Evolutionary conservation across 371 early-diverging fungal genomes (phyloP), one percentile per base, ranked within the genome.

Genomic region (Mortierella sp.): DNA sequence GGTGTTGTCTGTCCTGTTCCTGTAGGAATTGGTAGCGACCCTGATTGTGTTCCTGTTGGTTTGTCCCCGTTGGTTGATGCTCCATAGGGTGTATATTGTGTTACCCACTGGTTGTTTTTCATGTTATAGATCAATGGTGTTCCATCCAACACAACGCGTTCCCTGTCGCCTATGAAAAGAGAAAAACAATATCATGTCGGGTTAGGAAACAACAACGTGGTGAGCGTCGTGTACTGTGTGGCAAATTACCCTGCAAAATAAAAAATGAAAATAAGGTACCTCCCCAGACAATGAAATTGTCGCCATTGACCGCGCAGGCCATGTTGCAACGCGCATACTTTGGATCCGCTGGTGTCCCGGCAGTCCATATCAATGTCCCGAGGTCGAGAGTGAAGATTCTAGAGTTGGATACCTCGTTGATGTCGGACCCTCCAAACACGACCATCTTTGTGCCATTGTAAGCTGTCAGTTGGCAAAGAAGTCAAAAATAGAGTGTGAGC

Each of bases 381-480:
- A 61, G 8, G 64, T 61, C 37, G 8, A 61, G 21, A 16, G 34
- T 5, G 37, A 61, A 61, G 64, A 61, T 61, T 34, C 5, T 19
- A 2, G 64, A 61, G 1, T 5, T 16, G 19, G 64, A 34, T 6
- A 34, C 37, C 34, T 19, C 37, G 37, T n/a, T 2, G n/a, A 61
- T 13, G 9, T 61, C 16, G 11, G 19, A 61, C 8, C 64, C 64
- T 61, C 64, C 64, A 61, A 61, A 61, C 37, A 34, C 64, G 5
- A 61, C 64, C 37, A 61, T 61, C 31, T 6, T 61, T 19, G 64
- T 34, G 5, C 64, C 64, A 19, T 61, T 61, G 64, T 61, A 61
- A 0, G 64, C 64, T 34, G 19, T 16, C 21, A 34, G 16, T 31
- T 9, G 21, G 19, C 13, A 59, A 59, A 59, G 31, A 61, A 61